A percentile compares a stretch with the other conserved stretches of the same genome.
phyloP scores from a whole-genome alignment of 2,329 filamentous ascomycete species.

The Mariannaea sp. region DNA sequence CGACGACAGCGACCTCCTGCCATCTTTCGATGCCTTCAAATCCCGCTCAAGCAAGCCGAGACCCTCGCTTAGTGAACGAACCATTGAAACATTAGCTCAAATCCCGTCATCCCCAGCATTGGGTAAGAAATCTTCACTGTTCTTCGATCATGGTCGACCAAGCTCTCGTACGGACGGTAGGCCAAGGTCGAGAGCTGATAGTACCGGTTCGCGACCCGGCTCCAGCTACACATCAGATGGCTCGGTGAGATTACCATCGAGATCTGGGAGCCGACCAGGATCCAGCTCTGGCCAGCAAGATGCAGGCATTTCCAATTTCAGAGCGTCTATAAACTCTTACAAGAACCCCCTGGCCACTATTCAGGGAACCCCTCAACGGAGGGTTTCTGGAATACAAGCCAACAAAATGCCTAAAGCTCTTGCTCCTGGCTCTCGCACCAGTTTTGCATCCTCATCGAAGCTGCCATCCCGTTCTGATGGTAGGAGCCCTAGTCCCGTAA shows the following conservation, averaged over 20 bases:
- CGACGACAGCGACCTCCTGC: conserved; percentile 17
- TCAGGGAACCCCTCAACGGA: conserved; percentile 50
- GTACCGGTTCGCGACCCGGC: conserved; percentile 54
- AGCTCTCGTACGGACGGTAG: conserved; percentile 50
- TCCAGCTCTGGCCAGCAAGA: conserved; percentile 58
- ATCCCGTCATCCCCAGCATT: conserved; percentile 78
- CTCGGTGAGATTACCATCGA: conserved; percentile 57
- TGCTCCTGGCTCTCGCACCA: conserved; percentile 31
- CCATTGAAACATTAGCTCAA: conserved; percentile 80
- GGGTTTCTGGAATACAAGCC: conserved; percentile 25
- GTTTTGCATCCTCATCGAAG: conserved; percentile 33
- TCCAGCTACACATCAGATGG: conserved; percentile 67
- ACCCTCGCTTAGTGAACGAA: conserved; percentile 78
- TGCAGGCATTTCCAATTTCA: conserved; percentile 43
- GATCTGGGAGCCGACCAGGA: conserved; percentile 58
- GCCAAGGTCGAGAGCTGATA: conserved; percentile 55
- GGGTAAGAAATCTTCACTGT: conserved; percentile 69
- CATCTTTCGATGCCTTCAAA: conserved; percentile 27
- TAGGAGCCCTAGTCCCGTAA: conserved; percentile 48
- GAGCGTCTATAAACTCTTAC: conserved; percentile 51
- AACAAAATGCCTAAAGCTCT: conserved; percentile 35
- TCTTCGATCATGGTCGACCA: conserved; percentile 71
- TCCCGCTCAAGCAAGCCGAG: conserved; percentile 39
- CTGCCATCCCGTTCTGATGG: conserved; percentile 34
- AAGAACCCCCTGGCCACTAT: conserved; percentile 50